A percentile compares a stretch with the other conserved stretches of the same genome.
phyloP scores from a whole-genome alignment of 495 filamentous ascomycete species.

The Glutinoglossum americanum region DNA sequence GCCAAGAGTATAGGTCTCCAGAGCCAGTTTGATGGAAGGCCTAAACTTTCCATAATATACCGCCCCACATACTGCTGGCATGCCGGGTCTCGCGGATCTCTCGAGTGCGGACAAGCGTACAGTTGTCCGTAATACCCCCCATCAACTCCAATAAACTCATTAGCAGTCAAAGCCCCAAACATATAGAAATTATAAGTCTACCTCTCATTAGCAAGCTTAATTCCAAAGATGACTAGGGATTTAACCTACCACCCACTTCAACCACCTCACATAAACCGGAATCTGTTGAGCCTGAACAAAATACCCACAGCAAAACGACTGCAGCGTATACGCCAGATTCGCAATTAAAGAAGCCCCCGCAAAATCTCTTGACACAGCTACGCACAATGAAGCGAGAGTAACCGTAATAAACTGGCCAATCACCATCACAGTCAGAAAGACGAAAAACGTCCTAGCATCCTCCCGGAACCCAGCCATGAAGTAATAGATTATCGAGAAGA shows the following conservation, averaged over 20 bases:
- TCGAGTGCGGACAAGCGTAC: conserved; percentile 43
- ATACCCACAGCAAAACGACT: conserved; percentile 47
- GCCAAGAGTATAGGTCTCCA: conserved; percentile 38
- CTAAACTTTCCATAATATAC: conserved; percentile 42
- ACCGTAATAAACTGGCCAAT: conserved; percentile 35
- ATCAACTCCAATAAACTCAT: conserved; percentile 30
- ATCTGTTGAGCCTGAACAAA: conserved; percentile 51
- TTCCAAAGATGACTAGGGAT: conserved; percentile 13
- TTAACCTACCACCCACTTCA: conserved; percentile 36
- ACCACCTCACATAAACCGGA: conserved; percentile 51
- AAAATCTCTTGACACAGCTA: conserved; percentile 38
- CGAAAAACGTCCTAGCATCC: conserved; percentile 38
- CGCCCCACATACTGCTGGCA: conserved; percentile 44
- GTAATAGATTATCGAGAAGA: conserved; percentile 48
- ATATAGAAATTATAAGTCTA: conserved; percentile 31
- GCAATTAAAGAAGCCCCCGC: conserved; percentile 38
- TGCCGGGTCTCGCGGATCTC: conserved; percentile 30
- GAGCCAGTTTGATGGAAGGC: conserved; percentile 39
- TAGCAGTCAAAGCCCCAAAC: conserved; percentile 42
- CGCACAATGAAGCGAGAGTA: conserved; percentile 18
- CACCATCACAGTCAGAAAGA: conserved; percentile 39
- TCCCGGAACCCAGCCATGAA: conserved; percentile 53
- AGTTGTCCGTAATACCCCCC: conserved; percentile 24
- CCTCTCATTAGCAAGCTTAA: neutral
- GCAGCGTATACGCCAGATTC: conserved; percentile 48